phyloP scores from a whole-genome alignment of 2,329 filamentous ascomycete species.

The Didymella sp. region DNA sequence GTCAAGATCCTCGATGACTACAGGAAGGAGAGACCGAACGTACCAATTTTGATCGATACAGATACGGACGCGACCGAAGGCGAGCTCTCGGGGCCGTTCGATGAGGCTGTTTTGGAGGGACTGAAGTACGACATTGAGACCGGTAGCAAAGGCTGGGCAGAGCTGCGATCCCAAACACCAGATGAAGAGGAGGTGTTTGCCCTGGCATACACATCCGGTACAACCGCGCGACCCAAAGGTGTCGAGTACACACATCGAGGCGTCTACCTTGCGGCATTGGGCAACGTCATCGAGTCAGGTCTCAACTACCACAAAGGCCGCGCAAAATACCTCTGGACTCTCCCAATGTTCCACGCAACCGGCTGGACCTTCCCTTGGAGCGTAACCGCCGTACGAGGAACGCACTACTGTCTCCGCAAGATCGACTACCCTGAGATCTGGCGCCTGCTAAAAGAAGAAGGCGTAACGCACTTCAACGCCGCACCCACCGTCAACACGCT shows the following conservation, averaged over 20 bases:
- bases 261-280: conserved; percentile 82
- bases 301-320: conserved; percentile 74
- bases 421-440: conserved; percentile 95
- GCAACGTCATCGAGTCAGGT: conserved; percentile 86
- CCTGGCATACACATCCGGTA: conserved; percentile 92
- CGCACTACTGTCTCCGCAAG: conserved; percentile 92
- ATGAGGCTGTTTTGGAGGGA: conserved; percentile 83
- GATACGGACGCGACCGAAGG: conserved; percentile 82
- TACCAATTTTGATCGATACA: conserved; percentile 79
- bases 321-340: conserved; percentile 87
- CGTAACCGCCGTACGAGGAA: conserved; percentile 90
- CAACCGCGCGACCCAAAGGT: conserved; percentile 89
- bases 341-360: conserved; percentile 82
- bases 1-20: conserved; percentile 72
- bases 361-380: conserved; percentile 91
- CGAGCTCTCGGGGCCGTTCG: conserved; percentile 78
- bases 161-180: conserved; percentile 70
- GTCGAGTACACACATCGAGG: conserved; percentile 91
- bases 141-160: conserved; percentile 76
- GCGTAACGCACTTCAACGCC: conserved; percentile 93
- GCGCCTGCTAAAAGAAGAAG: conserved; percentile 82
- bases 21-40: conserved; percentile 63
- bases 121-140: conserved; percentile 71
- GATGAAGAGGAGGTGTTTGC: conserved; percentile 85
- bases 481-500: conserved; percentile 96